A percentile compares a stretch with the other conserved stretches of the same genome.
phyloP scores from a whole-genome alignment of 306 rosid genomes.

The Prunus persica region Prunus_persica_NCBIv2 NC_034016.1:92501-93000 shows the following conservation, averaged over 20 bases:
- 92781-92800: no score
- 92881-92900: slow-evolving; percentile 94
- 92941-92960: not conserved
- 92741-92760: not conserved
- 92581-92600: slow-evolving; percentile 67
- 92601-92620: slow-evolving; percentile 93
- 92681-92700: slow-evolving; percentile 92
- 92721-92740: not conserved
- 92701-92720: slow-evolving; percentile 33
- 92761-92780: not conserved
- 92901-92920: slow-evolving; percentile 88
- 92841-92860: not conserved
- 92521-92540: not conserved
- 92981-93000: not conserved
- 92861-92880: slow-evolving; percentile 76
- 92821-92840: not conserved
- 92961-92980: not conserved
- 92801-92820: no score
- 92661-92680: slow-evolving; percentile 83
- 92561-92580: slow-evolving; percentile 23
- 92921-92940: slow-evolving; percentile 80
- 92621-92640: slow-evolving; percentile 98
- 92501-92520: not conserved
- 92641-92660: slow-evolving; percentile 94
- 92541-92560: slow-evolving; percentile 7